Percentiles rank a stretch among this genome's conserved stretches.
phyloP scores from a whole-genome alignment of 331 rosid species.

The Quercus tomentella region DNA sequence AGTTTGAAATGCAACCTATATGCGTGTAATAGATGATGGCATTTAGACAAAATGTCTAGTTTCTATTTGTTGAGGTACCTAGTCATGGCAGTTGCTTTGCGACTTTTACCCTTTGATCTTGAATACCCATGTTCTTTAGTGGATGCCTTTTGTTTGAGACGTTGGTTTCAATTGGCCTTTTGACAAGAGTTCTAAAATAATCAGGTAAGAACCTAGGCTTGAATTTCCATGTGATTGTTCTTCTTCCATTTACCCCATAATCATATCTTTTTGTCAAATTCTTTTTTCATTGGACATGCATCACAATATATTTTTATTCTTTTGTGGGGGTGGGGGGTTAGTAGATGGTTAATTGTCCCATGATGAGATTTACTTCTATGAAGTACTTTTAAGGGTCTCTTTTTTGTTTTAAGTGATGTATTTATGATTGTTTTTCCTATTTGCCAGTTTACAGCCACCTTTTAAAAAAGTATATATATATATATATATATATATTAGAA shows the following conservation, averaged over 20 bases:
- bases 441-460: no score
- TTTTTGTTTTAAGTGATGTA: neutral
- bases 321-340: neutral
- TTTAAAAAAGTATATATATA: no score
- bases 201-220: neutral
- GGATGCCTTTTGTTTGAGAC: neutral
- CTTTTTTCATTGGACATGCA: neutral
- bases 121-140: neutral
- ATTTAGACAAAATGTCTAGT: neutral
- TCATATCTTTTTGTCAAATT: slow-evolving; percentile 2
- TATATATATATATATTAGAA: no score
- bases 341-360: neutral
- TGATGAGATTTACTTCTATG: neutral
- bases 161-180: slow-evolving; percentile 3
- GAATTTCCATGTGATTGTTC: slow-evolving; percentile 10
- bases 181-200: neutral
- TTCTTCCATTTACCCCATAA: neutral
- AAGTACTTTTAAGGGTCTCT: neutral
- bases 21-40: neutral
- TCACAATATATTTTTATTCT: neutral
- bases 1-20: neutral
- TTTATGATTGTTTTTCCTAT: no score
- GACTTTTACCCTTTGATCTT: neutral
- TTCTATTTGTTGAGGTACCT: neutral
- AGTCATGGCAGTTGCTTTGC: neutral